These are phyloP conservation scores for Chlamydomonas sp. DNA, from an alignment of 139 green algal genomes.

Conservation along the genomic window DNA sequence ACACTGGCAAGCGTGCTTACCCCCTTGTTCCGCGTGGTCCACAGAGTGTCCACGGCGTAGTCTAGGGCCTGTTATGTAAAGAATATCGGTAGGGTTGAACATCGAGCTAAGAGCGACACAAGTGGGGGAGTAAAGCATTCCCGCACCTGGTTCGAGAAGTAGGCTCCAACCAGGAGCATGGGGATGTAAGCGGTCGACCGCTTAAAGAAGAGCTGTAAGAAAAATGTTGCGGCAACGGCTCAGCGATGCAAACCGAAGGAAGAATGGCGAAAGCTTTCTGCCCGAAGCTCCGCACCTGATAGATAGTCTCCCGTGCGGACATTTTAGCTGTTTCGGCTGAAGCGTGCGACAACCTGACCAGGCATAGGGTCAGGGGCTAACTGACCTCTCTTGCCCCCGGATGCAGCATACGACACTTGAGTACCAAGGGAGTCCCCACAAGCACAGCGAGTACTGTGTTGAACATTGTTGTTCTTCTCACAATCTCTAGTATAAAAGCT, in stretches of 20 bases:
- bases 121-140: background rate
- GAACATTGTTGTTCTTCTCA: too few relatives aligned
- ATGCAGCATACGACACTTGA: too few relatives aligned
- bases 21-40: conserved; percentile 54
- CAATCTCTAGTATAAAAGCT: too few relatives aligned
- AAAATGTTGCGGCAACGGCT: background rate
- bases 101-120: background rate
- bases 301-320: conserved; percentile 11
- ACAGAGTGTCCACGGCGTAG: conserved; percentile 35
- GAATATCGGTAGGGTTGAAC: background rate
- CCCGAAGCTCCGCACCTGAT: background rate
- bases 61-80: conserved; percentile 46
- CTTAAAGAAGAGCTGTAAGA: conserved; percentile 58
- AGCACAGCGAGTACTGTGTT: too few relatives aligned
- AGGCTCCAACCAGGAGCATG: conserved; percentile 56
- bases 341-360: background rate
- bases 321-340: background rate
- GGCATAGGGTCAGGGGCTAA: too few relatives aligned
- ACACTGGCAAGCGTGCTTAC: conserved; percentile 14
- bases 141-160: conserved; percentile 61
- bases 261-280: background rate
- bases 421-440: too few relatives aligned
- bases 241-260: background rate
- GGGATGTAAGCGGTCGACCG: conserved; percentile 60
- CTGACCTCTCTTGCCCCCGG: too few relatives aligned